Base-by-base conservation (phyloP, 2,329 filamentous ascomycete genomes). In the Sporothrix euskadiensis region DNA sequence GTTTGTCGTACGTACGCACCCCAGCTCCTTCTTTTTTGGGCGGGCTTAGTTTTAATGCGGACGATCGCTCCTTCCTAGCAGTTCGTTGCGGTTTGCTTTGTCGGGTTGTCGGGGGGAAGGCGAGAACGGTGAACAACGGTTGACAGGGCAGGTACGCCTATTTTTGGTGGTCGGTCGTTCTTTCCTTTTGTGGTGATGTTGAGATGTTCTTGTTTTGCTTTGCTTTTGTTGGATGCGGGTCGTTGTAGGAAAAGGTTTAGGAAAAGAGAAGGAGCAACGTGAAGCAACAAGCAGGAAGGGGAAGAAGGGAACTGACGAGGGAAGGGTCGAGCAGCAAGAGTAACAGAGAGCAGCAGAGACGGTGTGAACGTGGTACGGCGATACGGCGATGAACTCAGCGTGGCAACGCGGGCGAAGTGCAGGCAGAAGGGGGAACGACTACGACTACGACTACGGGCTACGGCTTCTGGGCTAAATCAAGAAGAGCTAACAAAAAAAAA, bases 351-450 rank as follows among this genome's bases (percentile, higher is more conserved):
- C 44, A 66, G 12, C 39, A 66, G 39, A 65, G 61, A 66, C 39
- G 61, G 39, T 47, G 72, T 73, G 70, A 71, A 68, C 69, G 72
- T 73, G 65, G 72, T 73, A 71, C 32, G 70, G 63, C 56, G 69
- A 68, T 54, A 71, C 32, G 70, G 63, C 56, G 69, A 68, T 54
- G 72, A 52, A 57, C 61, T 54, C 44, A 71, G 71, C 57, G 74
- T 72, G 74, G 74, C 72, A 71, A 71, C 41, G 72, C 2, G 56
- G 71, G 71, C 63, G 69, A 47, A 22, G 63, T 54, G 73, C 73
- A 75, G 74, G 74, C 71, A 74, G 74, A 73, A 71, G 63, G 63
- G 72, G 70, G 70, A 49, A 49, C 44, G 44, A 49, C 44, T 49
- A 49, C 44, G 44, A 49, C 44, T 49, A 49, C 44, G 57, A 57